These are phyloP conservation scores for Cephaloascus fragrans DNA, from an alignment of 805 yeast species.

Conservation along the genomic window DNA sequence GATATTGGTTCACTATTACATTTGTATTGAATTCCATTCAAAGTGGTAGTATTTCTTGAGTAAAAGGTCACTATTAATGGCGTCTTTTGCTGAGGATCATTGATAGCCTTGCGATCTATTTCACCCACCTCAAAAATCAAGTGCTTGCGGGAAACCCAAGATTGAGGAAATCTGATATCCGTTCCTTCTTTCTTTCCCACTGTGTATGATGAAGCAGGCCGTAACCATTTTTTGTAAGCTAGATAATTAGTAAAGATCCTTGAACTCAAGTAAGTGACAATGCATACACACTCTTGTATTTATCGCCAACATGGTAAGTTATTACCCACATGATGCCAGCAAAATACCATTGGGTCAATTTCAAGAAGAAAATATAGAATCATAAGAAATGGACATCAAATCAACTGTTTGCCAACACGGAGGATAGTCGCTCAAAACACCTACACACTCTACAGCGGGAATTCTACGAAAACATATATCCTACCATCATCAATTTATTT, in stretches of 20 bases:
- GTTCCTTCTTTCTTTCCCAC: conserved; percentile 4
- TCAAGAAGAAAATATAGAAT: too few relatives aligned
- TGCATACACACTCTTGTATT: too few relatives aligned
- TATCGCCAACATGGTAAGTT: background rate
- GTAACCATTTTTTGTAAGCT: background rate
- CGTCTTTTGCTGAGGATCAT: background rate
- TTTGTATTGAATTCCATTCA: conserved; percentile 3
- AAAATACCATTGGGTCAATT: too few relatives aligned
- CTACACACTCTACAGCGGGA: background rate
- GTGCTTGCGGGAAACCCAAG: conserved; percentile 6
- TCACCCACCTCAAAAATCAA: conserved; percentile 4
- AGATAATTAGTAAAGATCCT: background rate
- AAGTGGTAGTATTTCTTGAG: background rate
- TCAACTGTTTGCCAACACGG: too few relatives aligned
- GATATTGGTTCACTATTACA: too few relatives aligned
- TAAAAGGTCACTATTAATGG: conserved; percentile 1
- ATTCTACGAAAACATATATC: background rate
- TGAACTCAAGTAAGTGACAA: too few relatives aligned
- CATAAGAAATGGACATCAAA: too few relatives aligned
- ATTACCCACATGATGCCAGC: background rate
- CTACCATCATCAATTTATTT: background rate
- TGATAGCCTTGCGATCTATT: conserved; percentile 2
- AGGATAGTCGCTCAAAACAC: too few relatives aligned
- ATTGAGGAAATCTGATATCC: conserved; percentile 2
- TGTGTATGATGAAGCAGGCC: conserved; percentile 1